Percentiles rank a stretch among this genome's conserved stretches.
Conservation (phyloP, 108 stramenopile genomes). For the Cyclotella sp. region DNA sequence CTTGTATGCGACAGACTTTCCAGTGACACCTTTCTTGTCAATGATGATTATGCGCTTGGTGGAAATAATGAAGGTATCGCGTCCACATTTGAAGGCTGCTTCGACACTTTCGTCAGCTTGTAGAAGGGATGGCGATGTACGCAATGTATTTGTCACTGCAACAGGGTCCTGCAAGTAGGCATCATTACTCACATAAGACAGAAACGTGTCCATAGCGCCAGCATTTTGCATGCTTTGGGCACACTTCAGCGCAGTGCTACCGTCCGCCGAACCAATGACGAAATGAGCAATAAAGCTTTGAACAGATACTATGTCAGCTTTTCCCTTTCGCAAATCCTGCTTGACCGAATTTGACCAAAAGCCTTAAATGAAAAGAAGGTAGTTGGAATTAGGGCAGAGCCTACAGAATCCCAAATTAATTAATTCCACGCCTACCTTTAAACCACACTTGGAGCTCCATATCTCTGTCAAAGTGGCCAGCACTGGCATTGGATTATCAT, state of each 20-base stretch:
- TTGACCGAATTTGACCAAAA: constrained; percentile 24
- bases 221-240: constrained; percentile 37
- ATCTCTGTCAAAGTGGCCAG: constrained; percentile 72
- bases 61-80: constrained; percentile 63
- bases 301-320: constrained; percentile 45
- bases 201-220: constrained; percentile 37
- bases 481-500: constrained; percentile 19
- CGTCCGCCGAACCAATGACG: constrained; percentile 57
- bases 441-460: constrained; percentile 49
- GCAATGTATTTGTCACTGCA: constrained; percentile 52
- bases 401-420: no score
- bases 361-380: not conserved
- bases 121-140: constrained; percentile 55
- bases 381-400: no score
- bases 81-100: constrained; percentile 58
- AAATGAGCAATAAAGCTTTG: constrained; percentile 65
- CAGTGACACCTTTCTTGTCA: constrained; percentile 69
- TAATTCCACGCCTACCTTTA: constrained; percentile 38
- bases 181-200: constrained; percentile 49
- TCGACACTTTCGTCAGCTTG: constrained; percentile 66
- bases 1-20: constrained; percentile 67
- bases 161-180: constrained; percentile 56
- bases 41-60: constrained; percentile 61
- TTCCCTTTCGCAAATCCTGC: constrained; percentile 64
- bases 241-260: constrained; percentile 23